A percentile compares a stretch with the other conserved stretches of the same genome.
Evolutionary conservation across 257 asterid genomes (phyloP).

Genomic region (Solanum appendiculatum): DNA sequence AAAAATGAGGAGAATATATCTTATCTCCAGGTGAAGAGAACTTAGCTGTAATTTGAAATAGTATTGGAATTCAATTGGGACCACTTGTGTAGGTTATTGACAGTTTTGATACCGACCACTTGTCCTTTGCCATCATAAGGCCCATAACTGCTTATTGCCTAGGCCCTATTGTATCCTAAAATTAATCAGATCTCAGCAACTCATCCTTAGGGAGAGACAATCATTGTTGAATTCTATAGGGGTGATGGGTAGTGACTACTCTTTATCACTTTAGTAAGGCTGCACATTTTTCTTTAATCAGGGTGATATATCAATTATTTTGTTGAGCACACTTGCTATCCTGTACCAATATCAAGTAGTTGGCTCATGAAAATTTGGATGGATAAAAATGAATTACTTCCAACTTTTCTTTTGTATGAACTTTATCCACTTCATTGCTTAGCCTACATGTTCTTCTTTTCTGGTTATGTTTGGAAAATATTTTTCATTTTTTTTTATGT

Average conservation of each 20-base stretch:
- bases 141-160: background rate
- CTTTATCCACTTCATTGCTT: background rate
- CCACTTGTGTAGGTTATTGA: background rate
- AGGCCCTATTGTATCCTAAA: background rate
- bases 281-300: background rate
- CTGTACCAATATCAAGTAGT: background rate
- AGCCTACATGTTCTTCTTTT: background rate
- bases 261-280: background rate
- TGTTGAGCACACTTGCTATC: background rate
- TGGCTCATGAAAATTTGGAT: background rate
- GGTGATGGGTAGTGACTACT: background rate
- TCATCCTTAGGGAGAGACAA: background rate
- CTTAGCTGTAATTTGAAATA: background rate
- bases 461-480: background rate
- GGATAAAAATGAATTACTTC: background rate
- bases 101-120: background rate
- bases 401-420: background rate
- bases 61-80: background rate
- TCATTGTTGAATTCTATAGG: background rate
- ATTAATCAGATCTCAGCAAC: background rate
- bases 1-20: background rate
- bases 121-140: background rate
- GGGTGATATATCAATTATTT: background rate
- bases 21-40: background rate
- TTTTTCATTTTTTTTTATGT: too few relatives aligned